Evolutionary conservation across 208 protist species (phyloP), one percentile per base, ranked within the genome.

Genomic region (Borovskyia barvae): DNA sequence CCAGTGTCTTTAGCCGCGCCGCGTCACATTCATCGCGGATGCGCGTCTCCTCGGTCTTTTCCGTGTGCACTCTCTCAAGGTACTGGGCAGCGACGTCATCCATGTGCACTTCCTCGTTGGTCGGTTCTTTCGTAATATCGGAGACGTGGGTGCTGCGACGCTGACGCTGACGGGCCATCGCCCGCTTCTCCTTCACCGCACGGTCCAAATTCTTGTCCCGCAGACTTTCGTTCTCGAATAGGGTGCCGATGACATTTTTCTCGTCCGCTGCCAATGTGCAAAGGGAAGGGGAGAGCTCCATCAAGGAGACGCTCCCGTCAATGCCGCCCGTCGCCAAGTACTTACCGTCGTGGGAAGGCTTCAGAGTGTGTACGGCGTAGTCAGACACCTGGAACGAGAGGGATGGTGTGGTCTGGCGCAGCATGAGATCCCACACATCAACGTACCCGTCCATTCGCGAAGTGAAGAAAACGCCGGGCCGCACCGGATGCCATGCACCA

Each of bases 401-500:
- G 28, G 93, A 66, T 0, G 97, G 93, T 0, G 94, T 82, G 20
- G 92, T 97, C 55, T 98, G 95, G 28, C 96, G 93, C 57, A 96
- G 80, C 75, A 97, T 87, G 37, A 97, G 75, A 68, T 99, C 97
- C 95, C 95, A 99, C 19, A 98, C 55, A 73, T 98, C 97, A 14
- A 99, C 61, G 49, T 87, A 92, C 53, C 97, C 97, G 75, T 99
- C 96, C 92, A 97, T 96, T 60, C 96, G 95, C 7, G 95, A 97
- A 14, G 94, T 97, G 73, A 97, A 93, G 75, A 98, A 98, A 17
- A 98, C 95, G 39, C 91, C 94, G 9, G 97, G 94, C 24, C 95
- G 85, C 24, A 93, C 86, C 28, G 87, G 72, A 66, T 94, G 92
- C 97, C 97, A 99, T 50, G 68, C 67, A n/a, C 92, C 96, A 55